Evolutionary conservation across 106 monocot species (phyloP).

Genomic region (Dioscorea dumetorum): DNA sequence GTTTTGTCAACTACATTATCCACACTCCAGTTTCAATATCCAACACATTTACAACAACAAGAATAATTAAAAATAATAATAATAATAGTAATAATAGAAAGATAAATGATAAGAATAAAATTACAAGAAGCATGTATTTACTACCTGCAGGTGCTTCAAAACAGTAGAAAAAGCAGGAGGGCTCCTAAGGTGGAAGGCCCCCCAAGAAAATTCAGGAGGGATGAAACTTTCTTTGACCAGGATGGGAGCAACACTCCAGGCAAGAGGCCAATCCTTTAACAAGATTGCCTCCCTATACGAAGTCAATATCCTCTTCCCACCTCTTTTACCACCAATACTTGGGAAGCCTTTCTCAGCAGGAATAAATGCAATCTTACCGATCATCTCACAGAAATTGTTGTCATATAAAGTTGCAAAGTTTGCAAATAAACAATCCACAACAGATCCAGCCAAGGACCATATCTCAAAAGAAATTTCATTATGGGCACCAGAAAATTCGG

Average conservation of each 20-base stretch:
- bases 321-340: constrained; percentile 85
- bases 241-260: constrained; percentile 93
- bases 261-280: constrained; percentile 90
- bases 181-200: constrained; percentile 77
- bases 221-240: constrained; percentile 52
- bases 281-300: constrained; percentile 77
- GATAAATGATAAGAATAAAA: background rate
- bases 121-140: background rate
- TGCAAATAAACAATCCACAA: constrained; percentile 62
- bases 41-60: no score
- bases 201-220: constrained; percentile 97
- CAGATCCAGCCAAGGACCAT: constrained; percentile 72
- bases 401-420: constrained; percentile 78
- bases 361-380: constrained; percentile 75
- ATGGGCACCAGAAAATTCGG: constrained; percentile 29
- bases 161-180: constrained; percentile 85
- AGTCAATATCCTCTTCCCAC: constrained; percentile 71
- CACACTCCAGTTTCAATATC: no score
- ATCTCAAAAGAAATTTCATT: constrained; percentile 60
- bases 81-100: background rate
- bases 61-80: no score
- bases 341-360: constrained; percentile 97
- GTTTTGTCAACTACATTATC: no score
- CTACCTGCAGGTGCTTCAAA: constrained; percentile 88
- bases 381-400: constrained; percentile 66